Evolutionary conservation across 306 rosid species (phyloP).

Genomic region (Dryas alaskensis): DNA sequence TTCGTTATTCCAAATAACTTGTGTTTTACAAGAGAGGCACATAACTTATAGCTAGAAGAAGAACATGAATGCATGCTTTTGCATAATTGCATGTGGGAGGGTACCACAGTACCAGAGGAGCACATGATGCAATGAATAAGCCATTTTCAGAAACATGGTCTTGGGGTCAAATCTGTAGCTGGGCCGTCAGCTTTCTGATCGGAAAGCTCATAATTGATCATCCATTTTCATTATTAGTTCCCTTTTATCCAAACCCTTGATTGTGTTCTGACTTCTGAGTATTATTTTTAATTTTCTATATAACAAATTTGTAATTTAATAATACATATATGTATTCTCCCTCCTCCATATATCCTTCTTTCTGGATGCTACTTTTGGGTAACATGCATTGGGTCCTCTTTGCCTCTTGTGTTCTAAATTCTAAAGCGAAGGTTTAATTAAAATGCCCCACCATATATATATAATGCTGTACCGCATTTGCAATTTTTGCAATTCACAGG

Average conservation of each 20-base stretch:
- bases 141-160: slow-evolving; percentile 24
- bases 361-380: not conserved
- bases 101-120: slow-evolving; percentile 34
- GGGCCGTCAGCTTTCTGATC: slow-evolving; percentile 38
- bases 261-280: too few species aligned
- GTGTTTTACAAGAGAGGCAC: slow-evolving; percentile 34
- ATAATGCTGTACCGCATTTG: slow-evolving; percentile 36
- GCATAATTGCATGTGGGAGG: slow-evolving; percentile 61
- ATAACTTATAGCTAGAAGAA: slow-evolving; percentile 7
- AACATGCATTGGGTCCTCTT: slow-evolving; percentile 22
- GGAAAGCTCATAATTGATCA: slow-evolving; percentile 1
- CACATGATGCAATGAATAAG: slow-evolving; percentile 42
- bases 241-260: slow-evolving; percentile 3
- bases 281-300: not conserved
- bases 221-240: slow-evolving; percentile 6
- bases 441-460: slow-evolving; percentile 19
- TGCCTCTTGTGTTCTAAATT: not conserved
- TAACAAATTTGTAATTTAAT: not conserved
- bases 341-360: not conserved
- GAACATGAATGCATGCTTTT: slow-evolving; percentile 35
- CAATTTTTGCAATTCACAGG: slow-evolving; percentile 28
- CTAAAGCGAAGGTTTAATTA: not conserved
- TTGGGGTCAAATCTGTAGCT: slow-evolving; percentile 35
- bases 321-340: slow-evolving; percentile 8
- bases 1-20: not conserved